Conservation (phyloP, 495 filamentous ascomycete species). For the Bombardia bombarda region DNA sequence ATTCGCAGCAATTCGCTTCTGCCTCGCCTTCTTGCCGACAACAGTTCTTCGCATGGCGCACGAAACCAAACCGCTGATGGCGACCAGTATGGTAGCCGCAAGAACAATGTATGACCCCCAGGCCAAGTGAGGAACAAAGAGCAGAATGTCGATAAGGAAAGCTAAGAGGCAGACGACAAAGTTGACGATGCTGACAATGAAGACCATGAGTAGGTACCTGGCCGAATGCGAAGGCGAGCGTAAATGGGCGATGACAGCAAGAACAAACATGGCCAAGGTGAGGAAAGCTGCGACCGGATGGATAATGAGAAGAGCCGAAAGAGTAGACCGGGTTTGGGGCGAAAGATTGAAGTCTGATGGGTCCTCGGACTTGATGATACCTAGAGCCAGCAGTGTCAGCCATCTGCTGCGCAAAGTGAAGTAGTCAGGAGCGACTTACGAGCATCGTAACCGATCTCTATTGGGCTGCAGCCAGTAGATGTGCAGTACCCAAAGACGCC, state of each 20-base stretch:
- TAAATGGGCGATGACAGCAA: slow-evolving; percentile 77
- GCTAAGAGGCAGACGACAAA: slow-evolving; percentile 77
- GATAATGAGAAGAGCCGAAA: slow-evolving; percentile 87
- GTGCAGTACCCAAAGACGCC: slow-evolving; percentile 92
- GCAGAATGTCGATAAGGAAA: slow-evolving; percentile 89
- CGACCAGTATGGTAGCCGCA: slow-evolving; percentile 79
- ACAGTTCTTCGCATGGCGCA: slow-evolving; percentile 97
- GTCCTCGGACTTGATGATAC: slow-evolving; percentile 20
- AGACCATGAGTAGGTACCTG: slow-evolving; percentile 71
- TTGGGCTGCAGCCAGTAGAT: slow-evolving; percentile 51
- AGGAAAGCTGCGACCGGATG: slow-evolving; percentile 86
- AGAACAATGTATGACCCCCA: slow-evolving; percentile 97
- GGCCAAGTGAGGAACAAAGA: slow-evolving; percentile 88
- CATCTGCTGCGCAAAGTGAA: neutral
- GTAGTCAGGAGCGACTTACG: slow-evolving; percentile 47
- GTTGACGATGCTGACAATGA: slow-evolving; percentile 80
- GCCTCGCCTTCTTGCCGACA: slow-evolving; percentile 83
- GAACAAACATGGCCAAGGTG: slow-evolving; percentile 72
- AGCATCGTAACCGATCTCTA: slow-evolving; percentile 78
- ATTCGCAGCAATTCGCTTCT: slow-evolving; percentile 85
- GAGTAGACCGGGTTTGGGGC: slow-evolving; percentile 61
- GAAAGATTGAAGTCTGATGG: slow-evolving; percentile 64
- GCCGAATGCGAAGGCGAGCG: slow-evolving; percentile 90
- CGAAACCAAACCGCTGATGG: slow-evolving; percentile 74
- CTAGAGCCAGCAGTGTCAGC: slow-evolving; percentile 27